Evolutionary conservation across 305 asterid species (phyloP).

Genomic region (Fraxinus latifolia): DNA sequence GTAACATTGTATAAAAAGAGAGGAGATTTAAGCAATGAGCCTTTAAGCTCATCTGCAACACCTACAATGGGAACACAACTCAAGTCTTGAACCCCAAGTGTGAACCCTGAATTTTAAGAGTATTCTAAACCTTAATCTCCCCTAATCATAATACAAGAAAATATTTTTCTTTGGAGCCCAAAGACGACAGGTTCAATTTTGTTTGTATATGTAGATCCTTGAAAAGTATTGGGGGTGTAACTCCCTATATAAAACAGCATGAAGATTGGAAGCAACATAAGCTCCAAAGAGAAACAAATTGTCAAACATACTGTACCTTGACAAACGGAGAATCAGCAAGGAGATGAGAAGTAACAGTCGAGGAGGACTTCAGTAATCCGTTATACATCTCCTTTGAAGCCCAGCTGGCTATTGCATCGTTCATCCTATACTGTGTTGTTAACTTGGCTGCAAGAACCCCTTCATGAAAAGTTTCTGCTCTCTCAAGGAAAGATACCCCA

Average conservation of each 20-base stretch:
- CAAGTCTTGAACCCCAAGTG: background rate
- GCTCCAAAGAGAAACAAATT: constrained; percentile 6
- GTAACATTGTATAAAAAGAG: background rate
- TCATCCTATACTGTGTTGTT: constrained; percentile 79
- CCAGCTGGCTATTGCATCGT: constrained; percentile 92
- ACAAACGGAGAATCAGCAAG: constrained; percentile 90
- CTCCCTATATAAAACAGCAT: constrained; percentile 6
- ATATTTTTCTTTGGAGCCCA: background rate
- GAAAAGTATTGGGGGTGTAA: background rate
- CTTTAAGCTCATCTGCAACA: background rate
- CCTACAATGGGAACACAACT: background rate
- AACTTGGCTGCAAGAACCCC: constrained; percentile 68
- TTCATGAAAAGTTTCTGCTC: constrained; percentile 69
- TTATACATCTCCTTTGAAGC: constrained; percentile 97
- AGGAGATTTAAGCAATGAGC: background rate
- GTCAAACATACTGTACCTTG: constrained; percentile 48
- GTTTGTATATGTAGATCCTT: background rate
- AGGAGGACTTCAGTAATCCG: constrained; percentile 67
- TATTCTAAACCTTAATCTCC: background rate
- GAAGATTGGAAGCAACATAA: background rate
- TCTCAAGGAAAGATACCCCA: constrained; percentile 76
- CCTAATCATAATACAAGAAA: background rate
- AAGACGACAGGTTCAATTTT: background rate
- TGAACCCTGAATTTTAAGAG: background rate
- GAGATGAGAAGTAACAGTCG: constrained; percentile 74